phyloP scores from a whole-genome alignment of 1,139 yeast genomes.

The Protomyces macrosporus region DNA sequence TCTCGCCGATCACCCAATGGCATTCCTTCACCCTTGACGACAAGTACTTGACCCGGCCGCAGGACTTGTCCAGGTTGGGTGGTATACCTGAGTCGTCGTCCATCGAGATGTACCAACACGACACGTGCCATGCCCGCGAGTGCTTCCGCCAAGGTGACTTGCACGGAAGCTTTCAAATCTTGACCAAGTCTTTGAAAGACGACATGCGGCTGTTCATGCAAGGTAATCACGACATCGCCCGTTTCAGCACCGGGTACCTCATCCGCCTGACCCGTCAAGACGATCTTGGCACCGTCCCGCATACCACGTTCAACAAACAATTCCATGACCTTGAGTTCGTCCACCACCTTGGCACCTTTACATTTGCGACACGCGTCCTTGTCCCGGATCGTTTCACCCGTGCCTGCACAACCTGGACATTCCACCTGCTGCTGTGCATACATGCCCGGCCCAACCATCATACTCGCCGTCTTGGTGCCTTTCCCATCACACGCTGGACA shows the following conservation, averaged over 20 bases:
- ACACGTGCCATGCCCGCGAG: constrained; percentile 67
- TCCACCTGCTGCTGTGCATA: constrained; percentile 58
- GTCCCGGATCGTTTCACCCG: constrained; percentile 55
- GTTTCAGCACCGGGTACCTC: constrained; percentile 66
- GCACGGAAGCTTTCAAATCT: constrained; percentile 59
- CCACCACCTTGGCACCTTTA: constrained; percentile 56
- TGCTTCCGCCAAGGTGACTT: constrained; percentile 70
- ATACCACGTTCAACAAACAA: constrained; percentile 75
- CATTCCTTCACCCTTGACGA: constrained; percentile 79
- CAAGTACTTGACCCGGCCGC: constrained; percentile 67
- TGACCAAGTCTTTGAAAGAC: constrained; percentile 56
- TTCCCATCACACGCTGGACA: constrained; percentile 71
- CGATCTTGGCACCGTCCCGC: constrained; percentile 54
- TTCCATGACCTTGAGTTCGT: constrained; percentile 69
- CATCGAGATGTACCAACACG: constrained; percentile 73
- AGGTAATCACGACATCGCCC: constrained; percentile 70
- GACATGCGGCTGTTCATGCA: constrained; percentile 46
- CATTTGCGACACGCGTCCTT: constrained; percentile 72
- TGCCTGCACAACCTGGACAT: constrained; percentile 69
- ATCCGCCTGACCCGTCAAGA: constrained; percentile 68
- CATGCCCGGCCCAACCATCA: constrained; percentile 72
- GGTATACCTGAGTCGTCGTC: constrained; percentile 59
- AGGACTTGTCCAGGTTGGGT: constrained; percentile 62
- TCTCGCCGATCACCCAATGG: constrained; percentile 49
- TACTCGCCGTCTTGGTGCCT: constrained; percentile 51